Evolutionary conservation across 805 yeast genomes (phyloP), one percentile per base, ranked within the genome.

Genomic region (Cyberlindnera mycetangii): DNA sequence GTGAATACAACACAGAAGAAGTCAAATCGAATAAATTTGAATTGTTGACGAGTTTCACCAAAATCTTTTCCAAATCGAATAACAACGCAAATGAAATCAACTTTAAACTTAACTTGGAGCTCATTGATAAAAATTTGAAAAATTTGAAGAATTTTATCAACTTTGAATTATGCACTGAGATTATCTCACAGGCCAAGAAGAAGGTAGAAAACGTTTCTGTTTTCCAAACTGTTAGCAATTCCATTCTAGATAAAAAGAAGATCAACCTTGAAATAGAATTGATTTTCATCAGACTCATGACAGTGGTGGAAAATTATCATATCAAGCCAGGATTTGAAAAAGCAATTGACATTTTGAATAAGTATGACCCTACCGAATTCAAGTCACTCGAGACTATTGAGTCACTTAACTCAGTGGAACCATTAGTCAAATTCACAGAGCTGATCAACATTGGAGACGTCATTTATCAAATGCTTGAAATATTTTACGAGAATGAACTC

Each of bases 391-490:
- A 68, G 25, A 67, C 66, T n/a, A 46, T 58, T 19, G 58, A 58
- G 35, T 37, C 54, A 5, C 45, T 52, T 5, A 49, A 45, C 18
- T 71, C 75, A 7, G 83, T 86, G n/a, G 95, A 85, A 50, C 98
- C 98, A 0, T 70, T 92, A 42, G 84, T 84, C 0, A 79, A 86
- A 36, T 92, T 93, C 55, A 85, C 95, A 15, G 97, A 92, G 60
- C 73, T 93, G 45, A 93, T 93, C 28, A 93, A 90, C 55, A 82
- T 88, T 48, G 97, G 97, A 5, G 99, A 92, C 62, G 69, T 92
- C 45, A 87, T 93, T 18, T 83, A 89, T 56, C 97, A 92, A 61
- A 88, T 92, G 95, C 68, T 90, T 35, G 89, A 86, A 41, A 87
- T 89, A 6, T 93, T 93, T 55, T 92, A 89, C 66, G 85, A 85